A percentile compares a stretch with the other conserved stretches of the same genome.
Conservation (phyloP, 768 basidiomycete genomes). For the Suillus americanus region DNA sequence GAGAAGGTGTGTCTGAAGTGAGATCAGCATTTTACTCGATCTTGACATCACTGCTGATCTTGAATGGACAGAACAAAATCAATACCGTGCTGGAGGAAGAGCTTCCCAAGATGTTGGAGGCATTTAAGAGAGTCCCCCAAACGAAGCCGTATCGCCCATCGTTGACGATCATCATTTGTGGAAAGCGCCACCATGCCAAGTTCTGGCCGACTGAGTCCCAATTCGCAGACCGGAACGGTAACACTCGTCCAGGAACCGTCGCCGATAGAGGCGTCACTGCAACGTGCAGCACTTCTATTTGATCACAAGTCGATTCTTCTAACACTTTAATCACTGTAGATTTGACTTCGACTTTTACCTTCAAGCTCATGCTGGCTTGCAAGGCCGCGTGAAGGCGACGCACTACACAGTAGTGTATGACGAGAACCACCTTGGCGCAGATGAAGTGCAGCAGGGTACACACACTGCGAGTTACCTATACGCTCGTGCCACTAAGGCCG, state of each 20-base stretch:
- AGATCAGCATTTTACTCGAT: slow-evolving; percentile 15
- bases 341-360: slow-evolving; percentile 70
- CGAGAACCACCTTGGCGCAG: slow-evolving; percentile 65
- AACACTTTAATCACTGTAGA: slow-evolving; percentile 25
- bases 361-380: slow-evolving; percentile 73
- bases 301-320: slow-evolving; percentile 12
- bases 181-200: slow-evolving; percentile 63
- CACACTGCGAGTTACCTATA: slow-evolving; percentile 73
- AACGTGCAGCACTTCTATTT: slow-evolving; percentile 42
- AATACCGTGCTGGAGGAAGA: slow-evolving; percentile 59
- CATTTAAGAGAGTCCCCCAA: slow-evolving; percentile 49
- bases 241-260: slow-evolving; percentile 77
- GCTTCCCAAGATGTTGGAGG: slow-evolving; percentile 57
- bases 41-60: background rate
- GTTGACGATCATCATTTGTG: slow-evolving; percentile 77
- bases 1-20: slow-evolving; percentile 84
- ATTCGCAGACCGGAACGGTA: slow-evolving; percentile 63
- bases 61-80: slow-evolving; percentile 64
- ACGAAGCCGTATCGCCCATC: slow-evolving; percentile 54
- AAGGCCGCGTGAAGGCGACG: slow-evolving; percentile 70
- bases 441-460: slow-evolving; percentile 73
- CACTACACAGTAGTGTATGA: slow-evolving; percentile 83
- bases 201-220: slow-evolving; percentile 55
- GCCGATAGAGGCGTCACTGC: slow-evolving; percentile 78
- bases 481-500: slow-evolving; percentile 81